Conservation (phyloP, 768 basidiomycete species). For the Fomitopsis serialis region DNA sequence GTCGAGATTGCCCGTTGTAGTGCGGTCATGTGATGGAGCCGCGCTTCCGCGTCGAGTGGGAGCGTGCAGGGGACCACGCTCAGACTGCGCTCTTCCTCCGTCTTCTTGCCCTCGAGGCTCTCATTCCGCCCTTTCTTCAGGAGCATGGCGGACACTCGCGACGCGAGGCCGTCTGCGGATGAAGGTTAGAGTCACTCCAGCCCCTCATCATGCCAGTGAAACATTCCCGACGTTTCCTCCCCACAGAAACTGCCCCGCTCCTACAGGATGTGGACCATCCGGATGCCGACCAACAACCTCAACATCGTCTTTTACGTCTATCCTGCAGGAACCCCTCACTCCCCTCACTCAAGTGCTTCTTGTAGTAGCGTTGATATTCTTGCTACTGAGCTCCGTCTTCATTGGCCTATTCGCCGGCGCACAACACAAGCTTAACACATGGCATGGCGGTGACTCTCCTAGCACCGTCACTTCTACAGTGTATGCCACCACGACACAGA, state of each 20-base stretch:
- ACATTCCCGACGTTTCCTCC: too few relatives aligned
- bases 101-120: neutral
- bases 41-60: neutral
- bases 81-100: neutral
- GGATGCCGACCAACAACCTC: constrained; percentile 19
- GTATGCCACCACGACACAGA: constrained; percentile 31
- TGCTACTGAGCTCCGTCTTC: constrained; percentile 83
- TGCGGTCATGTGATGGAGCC: neutral
- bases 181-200: constrained; percentile 43
- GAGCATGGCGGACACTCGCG: constrained; percentile 50
- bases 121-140: constrained; percentile 8
- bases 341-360: constrained; percentile 81
- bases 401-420: constrained; percentile 91
- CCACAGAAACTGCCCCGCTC: constrained; percentile 60
- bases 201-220: too few relatives aligned
- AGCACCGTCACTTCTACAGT: constrained; percentile 35
- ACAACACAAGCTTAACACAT: constrained; percentile 66
- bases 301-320: constrained; percentile 28
- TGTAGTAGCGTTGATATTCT: constrained; percentile 64
- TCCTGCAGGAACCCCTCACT: constrained; percentile 75
- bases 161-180: constrained; percentile 49
- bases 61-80: neutral
- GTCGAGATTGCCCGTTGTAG: neutral
- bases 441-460: constrained; percentile 32
- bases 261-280: constrained; percentile 45